Percentiles rank a stretch among this genome's conserved stretches.
phyloP scores from a whole-genome alignment of 139 green algal genomes.

The Gonium pectorale region DNA sequence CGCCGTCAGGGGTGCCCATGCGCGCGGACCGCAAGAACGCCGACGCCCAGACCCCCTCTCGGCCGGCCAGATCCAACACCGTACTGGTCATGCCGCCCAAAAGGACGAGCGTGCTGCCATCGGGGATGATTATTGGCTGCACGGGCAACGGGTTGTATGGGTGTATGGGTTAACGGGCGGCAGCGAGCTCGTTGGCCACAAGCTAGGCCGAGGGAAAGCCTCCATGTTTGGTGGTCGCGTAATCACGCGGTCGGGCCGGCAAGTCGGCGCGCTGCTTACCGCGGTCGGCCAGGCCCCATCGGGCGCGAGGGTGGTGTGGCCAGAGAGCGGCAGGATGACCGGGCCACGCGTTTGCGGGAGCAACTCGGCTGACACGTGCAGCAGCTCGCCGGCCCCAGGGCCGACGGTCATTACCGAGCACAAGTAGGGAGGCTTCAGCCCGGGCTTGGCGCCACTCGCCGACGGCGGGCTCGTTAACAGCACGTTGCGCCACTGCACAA shows the following conservation, averaged over 20 bases:
- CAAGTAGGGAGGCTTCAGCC: neutral
- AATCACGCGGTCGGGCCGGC: too few relatives aligned
- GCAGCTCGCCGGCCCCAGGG: too few relatives aligned
- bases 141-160: too few relatives aligned
- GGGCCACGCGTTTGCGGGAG: neutral
- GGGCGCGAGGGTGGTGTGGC: neutral
- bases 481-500: neutral
- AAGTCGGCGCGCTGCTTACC: too few relatives aligned
- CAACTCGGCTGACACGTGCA: too few relatives aligned
- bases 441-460: neutral
- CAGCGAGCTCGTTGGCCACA: too few relatives aligned
- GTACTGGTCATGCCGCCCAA: neutral
- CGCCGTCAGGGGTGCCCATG: too few relatives aligned
- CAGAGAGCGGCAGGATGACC: neutral
- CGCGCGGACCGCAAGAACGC: too few relatives aligned
- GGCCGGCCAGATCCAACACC: neutral
- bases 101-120: neutral
- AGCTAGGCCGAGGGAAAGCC: too few relatives aligned
- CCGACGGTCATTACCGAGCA: neutral
- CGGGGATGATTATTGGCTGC: too few relatives aligned
- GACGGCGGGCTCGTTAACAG: neutral
- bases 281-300: neutral
- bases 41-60: neutral
- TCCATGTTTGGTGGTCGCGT: too few relatives aligned
- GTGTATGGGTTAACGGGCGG: too few relatives aligned